A percentile compares a stretch with the other conserved stretches of the same genome.
Conservation (phyloP, 768 basidiomycete species). For the Phlebiopsis flavidoalba region DNA sequence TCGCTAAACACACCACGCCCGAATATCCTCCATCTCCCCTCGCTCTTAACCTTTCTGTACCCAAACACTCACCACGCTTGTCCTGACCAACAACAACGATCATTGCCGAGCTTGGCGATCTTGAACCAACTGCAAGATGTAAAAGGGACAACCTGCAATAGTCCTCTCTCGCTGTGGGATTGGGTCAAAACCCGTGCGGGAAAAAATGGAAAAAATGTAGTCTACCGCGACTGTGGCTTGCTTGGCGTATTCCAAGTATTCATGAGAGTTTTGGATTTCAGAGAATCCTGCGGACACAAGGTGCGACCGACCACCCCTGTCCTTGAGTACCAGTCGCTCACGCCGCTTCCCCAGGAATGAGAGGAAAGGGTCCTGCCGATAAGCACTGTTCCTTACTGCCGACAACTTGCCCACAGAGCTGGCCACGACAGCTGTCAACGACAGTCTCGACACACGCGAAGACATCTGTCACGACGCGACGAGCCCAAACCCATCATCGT, state of each 20-base stretch:
- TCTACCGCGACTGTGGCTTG: slow-evolving; percentile 97
- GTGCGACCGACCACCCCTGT: slow-evolving; percentile 41
- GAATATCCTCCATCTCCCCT: slow-evolving; percentile 78
- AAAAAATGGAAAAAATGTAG: no score
- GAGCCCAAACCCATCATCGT: slow-evolving; percentile 65
- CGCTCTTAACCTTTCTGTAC: slow-evolving; percentile 76
- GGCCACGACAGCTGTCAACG: slow-evolving; percentile 69
- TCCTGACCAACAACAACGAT: slow-evolving; percentile 85
- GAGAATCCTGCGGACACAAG: slow-evolving; percentile 91
- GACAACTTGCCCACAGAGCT: slow-evolving; percentile 75
- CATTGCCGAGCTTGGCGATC: slow-evolving; percentile 74
- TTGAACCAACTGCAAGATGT: slow-evolving; percentile 79
- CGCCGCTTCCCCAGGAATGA: slow-evolving; percentile 53
- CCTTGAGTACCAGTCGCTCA: not conserved
- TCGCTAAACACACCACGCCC: slow-evolving; percentile 92
- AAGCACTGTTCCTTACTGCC: slow-evolving; percentile 73
- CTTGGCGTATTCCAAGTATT: slow-evolving; percentile 78
- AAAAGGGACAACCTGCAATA: slow-evolving; percentile 68
- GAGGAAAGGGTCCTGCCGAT: slow-evolving; percentile 67
- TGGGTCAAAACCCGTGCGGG: slow-evolving; percentile 82
- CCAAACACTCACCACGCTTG: slow-evolving; percentile 78
- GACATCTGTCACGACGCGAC: slow-evolving; percentile 57
- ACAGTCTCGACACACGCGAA: slow-evolving; percentile 70
- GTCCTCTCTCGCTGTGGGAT: slow-evolving; percentile 62
- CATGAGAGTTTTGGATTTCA: slow-evolving; percentile 96